Evolutionary conservation across 2,329 filamentous ascomycete genomes (phyloP).

Genomic region (Talaromyces sp.): DNA sequence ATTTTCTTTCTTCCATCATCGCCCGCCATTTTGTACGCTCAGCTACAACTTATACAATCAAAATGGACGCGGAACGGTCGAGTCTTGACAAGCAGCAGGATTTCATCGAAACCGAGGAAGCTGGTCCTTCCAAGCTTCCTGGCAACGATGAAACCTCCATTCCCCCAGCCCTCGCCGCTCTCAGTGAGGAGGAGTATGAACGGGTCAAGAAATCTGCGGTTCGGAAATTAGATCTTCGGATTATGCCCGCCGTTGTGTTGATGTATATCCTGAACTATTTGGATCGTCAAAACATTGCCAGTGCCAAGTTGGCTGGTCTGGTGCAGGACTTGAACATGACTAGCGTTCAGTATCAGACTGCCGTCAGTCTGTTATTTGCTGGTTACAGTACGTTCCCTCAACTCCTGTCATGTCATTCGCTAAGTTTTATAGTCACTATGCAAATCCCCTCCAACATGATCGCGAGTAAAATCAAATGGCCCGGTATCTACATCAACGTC

Average conservation of each 20-base stretch:
- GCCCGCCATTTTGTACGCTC: background rate
- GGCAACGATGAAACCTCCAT: slow-evolving; percentile 5
- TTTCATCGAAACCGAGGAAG: background rate
- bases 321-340: slow-evolving; percentile 9
- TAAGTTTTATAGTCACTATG: slow-evolving; percentile 7
- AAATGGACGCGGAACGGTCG: slow-evolving; percentile 5
- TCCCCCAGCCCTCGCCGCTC: slow-evolving; percentile 19
- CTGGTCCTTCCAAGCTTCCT: background rate
- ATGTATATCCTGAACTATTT: slow-evolving; percentile 19
- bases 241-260: slow-evolving; percentile 15
- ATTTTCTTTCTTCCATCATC: background rate
- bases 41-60: background rate
- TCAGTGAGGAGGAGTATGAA: slow-evolving; percentile 11
- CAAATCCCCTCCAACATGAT: slow-evolving; percentile 20
- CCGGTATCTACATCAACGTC: slow-evolving; percentile 12
- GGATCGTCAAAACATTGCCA: slow-evolving; percentile 17
- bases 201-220: slow-evolving; percentile 7
- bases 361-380: slow-evolving; percentile 13
- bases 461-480: slow-evolving; percentile 9
- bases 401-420: background rate
- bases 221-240: slow-evolving; percentile 10
- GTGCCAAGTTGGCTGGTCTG: slow-evolving; percentile 12
- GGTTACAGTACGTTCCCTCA: slow-evolving; percentile 10
- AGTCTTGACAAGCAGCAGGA: slow-evolving; percentile 11
- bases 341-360: slow-evolving; percentile 13